phyloP scores from a whole-genome alignment of 805 yeast species.

The Teunomyces barrocoloradensis region DNA sequence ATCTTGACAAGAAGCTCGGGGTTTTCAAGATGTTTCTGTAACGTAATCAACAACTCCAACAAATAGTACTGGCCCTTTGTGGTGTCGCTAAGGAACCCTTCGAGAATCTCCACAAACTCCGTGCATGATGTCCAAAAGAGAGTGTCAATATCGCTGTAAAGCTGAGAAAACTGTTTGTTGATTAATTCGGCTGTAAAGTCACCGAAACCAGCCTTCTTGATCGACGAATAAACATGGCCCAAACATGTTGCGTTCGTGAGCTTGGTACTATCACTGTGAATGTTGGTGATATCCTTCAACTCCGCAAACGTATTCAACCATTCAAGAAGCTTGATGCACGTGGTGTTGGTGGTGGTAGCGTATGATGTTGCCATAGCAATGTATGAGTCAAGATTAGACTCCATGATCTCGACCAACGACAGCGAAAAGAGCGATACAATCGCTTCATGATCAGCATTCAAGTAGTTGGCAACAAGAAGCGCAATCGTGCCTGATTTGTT shows the following conservation, averaged over 20 bases:
- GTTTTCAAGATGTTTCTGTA: constrained; percentile 2
- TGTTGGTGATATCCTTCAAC: constrained; percentile 1
- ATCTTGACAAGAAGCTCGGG: neutral
- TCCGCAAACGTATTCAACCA: constrained; percentile 10
- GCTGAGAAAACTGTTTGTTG: constrained; percentile 11
- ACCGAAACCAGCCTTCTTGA: constrained; percentile 9
- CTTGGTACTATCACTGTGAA: constrained; percentile 1
- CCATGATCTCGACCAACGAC: constrained; percentile 24
- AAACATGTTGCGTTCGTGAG: constrained; percentile 7
- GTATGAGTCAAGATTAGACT: constrained; percentile 27
- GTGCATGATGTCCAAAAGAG: constrained; percentile 10
- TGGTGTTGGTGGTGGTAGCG: neutral
- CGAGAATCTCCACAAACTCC: neutral
- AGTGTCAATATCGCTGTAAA: constrained; percentile 8
- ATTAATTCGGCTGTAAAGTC: constrained; percentile 15
- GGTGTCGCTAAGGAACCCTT: neutral
- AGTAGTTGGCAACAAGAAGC: neutral
- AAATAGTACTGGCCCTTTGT: constrained; percentile 12
- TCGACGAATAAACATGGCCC: constrained; percentile 3
- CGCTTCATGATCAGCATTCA: neutral
- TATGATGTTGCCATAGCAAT: constrained; percentile 12
- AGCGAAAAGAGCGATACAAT: constrained; percentile 12
- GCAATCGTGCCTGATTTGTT: neutral
- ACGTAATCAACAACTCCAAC: constrained; percentile 11
- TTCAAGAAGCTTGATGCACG: neutral